Evolutionary conservation across 2,329 filamentous ascomycete genomes (phyloP).

Genomic region (Aspergillus phoenicis): DNA sequence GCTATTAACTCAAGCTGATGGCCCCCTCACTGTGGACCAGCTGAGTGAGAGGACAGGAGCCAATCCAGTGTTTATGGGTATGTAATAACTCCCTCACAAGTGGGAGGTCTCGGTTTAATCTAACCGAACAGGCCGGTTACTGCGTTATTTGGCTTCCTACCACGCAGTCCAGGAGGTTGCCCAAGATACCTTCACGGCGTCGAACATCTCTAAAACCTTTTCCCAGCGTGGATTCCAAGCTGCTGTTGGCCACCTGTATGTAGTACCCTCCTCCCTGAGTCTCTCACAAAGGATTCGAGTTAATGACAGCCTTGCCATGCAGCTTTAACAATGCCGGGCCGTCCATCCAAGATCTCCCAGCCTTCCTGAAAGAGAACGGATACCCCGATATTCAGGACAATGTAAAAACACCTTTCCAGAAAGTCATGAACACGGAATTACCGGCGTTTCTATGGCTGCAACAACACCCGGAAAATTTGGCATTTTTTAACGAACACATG

Average conservation of each 20-base stretch:
- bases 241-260: conserved; percentile 2
- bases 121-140: conserved; percentile 20
- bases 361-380: background rate
- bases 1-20: background rate
- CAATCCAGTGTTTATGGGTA: too few relatives aligned
- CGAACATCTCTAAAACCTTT: conserved; percentile 16
- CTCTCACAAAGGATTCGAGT: background rate
- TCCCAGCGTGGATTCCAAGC: conserved; percentile 8
- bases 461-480: conserved; percentile 1
- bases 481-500: conserved; percentile 1
- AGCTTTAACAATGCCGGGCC: conserved; percentile 23
- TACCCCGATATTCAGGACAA: conserved; percentile 3
- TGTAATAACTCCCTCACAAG: too few relatives aligned
- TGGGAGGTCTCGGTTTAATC: too few relatives aligned
- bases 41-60: conserved; percentile 3
- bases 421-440: conserved; percentile 5
- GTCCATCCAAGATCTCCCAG: background rate
- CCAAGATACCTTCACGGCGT: conserved; percentile 21
- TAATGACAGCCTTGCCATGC: background rate
- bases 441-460: conserved; percentile 4
- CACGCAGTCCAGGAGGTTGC: conserved; percentile 19
- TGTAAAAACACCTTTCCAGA: conserved; percentile 6
- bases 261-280: too few relatives aligned
- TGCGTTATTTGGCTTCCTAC: conserved; percentile 30
- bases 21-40: background rate